Percentiles rank a stretch among this genome's conserved stretches.
Conservation (phyloP, 106 monocot genomes). For the Acanthochlamys bracteata region DNA sequence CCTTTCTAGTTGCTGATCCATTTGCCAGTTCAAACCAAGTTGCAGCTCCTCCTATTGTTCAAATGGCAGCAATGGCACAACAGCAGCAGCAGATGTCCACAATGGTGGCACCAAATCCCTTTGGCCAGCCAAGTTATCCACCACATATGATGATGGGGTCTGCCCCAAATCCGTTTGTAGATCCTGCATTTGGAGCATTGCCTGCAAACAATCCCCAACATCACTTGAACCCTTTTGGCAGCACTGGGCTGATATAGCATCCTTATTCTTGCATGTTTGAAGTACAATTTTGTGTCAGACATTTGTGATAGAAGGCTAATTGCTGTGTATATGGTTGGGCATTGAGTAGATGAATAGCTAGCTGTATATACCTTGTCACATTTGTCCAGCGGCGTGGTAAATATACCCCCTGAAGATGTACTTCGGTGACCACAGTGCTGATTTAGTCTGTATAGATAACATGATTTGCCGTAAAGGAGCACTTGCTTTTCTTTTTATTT, state of each 20-base stretch:
- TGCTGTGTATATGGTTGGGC: too few relatives aligned
- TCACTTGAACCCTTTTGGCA: slow-evolving; percentile 51
- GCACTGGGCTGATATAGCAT: slow-evolving; percentile 23
- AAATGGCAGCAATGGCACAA: slow-evolving; percentile 64
- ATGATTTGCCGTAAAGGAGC: too few relatives aligned
- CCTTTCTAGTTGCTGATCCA: slow-evolving; percentile 53
- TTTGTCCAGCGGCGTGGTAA: too few relatives aligned
- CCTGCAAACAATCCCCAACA: slow-evolving; percentile 28
- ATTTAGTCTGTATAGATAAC: too few relatives aligned
- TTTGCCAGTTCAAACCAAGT: slow-evolving; percentile 54
- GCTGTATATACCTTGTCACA: too few relatives aligned
- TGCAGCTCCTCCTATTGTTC: slow-evolving; percentile 45
- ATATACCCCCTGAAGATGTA: too few relatives aligned
- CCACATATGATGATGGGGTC: slow-evolving; percentile 14
- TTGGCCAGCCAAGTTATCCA: slow-evolving; percentile 21
- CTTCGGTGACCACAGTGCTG: too few relatives aligned
- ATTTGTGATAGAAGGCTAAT: too few relatives aligned
- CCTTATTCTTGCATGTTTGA: too few relatives aligned
- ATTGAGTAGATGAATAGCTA: too few relatives aligned
- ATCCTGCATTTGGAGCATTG: slow-evolving; percentile 44
- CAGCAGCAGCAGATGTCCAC: slow-evolving; percentile 46
- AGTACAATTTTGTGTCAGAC: too few relatives aligned
- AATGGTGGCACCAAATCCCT: slow-evolving; percentile 51
- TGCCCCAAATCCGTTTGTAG: slow-evolving; percentile 47
- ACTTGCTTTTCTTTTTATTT: too few relatives aligned